phyloP scores from a whole-genome alignment of 257 asterid genomes.

The Scutellaria galericulata region DNA sequence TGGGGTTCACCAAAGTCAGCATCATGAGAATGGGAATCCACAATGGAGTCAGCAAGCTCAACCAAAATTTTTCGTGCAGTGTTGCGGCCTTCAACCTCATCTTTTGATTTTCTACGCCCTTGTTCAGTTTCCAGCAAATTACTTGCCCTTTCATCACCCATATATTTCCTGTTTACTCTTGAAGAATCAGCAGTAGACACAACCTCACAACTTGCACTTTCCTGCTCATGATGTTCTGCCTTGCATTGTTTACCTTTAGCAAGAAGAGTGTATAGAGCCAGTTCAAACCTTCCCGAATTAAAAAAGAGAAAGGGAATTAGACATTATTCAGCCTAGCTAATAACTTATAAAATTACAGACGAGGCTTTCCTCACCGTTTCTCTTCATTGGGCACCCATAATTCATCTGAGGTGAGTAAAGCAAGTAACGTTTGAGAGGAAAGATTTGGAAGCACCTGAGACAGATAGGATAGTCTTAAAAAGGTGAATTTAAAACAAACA shows the following conservation, averaged over 20 bases:
- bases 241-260: slow-evolving; percentile 63
- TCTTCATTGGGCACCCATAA: slow-evolving; percentile 97
- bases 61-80: slow-evolving; percentile 66
- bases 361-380: slow-evolving; percentile 67
- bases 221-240: slow-evolving; percentile 57
- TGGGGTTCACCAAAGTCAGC: slow-evolving; percentile 46
- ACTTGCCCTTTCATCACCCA: slow-evolving; percentile 47
- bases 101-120: slow-evolving; percentile 50
- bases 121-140: slow-evolving; percentile 55
- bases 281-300: slow-evolving; percentile 68
- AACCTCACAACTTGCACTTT: slow-evolving; percentile 52
- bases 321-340: slow-evolving; percentile 27
- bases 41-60: slow-evolving; percentile 68
- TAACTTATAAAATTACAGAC: slow-evolving; percentile 23
- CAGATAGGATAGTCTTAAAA: slow-evolving; percentile 32
- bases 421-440: slow-evolving; percentile 86
- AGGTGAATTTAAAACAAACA: slow-evolving; percentile 15
- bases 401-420: slow-evolving; percentile 89
- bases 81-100: slow-evolving; percentile 52
- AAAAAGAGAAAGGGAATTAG: slow-evolving; percentile 16
- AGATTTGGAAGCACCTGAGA: slow-evolving; percentile 94
- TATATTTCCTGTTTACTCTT: slow-evolving; percentile 46
- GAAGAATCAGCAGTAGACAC: slow-evolving; percentile 48
- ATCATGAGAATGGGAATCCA: slow-evolving; percentile 60
- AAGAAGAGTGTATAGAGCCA: slow-evolving; percentile 73